Evolutionary conservation across 1,284 basidiomycete genomes (phyloP).

Genomic region (Sanguinoderma infundibulare): DNA sequence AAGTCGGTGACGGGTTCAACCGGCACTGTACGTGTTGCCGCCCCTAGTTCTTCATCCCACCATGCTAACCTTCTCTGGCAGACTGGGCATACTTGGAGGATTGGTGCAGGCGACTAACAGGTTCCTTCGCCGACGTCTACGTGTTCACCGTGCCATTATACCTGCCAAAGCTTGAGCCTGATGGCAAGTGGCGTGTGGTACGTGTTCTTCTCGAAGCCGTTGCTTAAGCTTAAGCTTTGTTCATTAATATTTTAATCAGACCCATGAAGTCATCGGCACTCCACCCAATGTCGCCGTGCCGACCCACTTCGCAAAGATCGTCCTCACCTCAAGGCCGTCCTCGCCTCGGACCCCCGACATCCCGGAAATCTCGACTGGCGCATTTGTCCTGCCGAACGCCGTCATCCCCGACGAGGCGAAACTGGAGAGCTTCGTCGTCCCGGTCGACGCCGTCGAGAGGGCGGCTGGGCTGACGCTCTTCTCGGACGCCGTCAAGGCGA

Average conservation of each 20-base stretch:
- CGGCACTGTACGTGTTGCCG: conserved; percentile 77
- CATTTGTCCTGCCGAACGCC: conserved; percentile 94
- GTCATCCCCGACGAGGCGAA: conserved; percentile 85
- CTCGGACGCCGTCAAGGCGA: conserved; percentile 80
- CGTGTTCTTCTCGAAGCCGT: conserved; percentile 38
- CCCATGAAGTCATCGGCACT: conserved; percentile 92
- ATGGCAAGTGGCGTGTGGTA: conserved; percentile 95
- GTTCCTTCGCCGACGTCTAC: conserved; percentile 90
- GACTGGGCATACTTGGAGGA: conserved; percentile 98
- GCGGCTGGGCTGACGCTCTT: conserved; percentile 91
- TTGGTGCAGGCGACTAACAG: conserved; percentile 91
- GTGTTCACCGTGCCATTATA: conserved; percentile 99
- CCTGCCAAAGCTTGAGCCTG: conserved; percentile 81
- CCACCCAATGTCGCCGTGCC: conserved; percentile 93
- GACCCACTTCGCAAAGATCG: conserved; percentile 98
- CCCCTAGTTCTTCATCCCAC: not conserved
- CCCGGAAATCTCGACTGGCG: conserved; percentile 82
- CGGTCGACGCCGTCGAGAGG: conserved; percentile 91
- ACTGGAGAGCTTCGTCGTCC: conserved; percentile 80
- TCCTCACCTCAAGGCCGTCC: conserved; percentile 78
- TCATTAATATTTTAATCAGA: conserved; percentile 46
- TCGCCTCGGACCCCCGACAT: conserved; percentile 75
- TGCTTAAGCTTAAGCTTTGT: not conserved
- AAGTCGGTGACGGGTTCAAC: conserved; percentile 98
- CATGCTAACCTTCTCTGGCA: conserved; percentile 34